Conservation (phyloP, 225 moss, liverwort and hornwort genomes). For the Marchantia polymorpha region DNA sequence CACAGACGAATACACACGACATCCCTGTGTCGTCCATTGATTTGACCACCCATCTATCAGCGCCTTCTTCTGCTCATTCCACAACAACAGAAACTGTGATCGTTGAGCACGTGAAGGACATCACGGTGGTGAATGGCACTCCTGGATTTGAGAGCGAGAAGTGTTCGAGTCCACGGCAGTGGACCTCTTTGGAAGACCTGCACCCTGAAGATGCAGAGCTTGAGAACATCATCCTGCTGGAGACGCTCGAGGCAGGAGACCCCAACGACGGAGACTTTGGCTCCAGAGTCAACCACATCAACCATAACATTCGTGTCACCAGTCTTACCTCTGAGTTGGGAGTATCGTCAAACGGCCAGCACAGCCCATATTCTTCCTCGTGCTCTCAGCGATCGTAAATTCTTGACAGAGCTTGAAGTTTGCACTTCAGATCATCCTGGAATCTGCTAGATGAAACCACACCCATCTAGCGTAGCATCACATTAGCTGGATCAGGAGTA, state of each 20-base stretch:
- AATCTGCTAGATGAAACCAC: neutral
- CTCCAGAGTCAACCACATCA: slow-evolving; percentile 1
- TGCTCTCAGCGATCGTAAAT: neutral
- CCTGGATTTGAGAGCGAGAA: neutral
- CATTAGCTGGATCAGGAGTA: slow-evolving; percentile 9
- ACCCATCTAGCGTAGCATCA: neutral
- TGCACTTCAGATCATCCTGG: neutral
- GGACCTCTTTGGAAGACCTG: slow-evolving; percentile 1
- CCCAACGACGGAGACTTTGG: neutral
- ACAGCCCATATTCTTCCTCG: slow-evolving; percentile 5
- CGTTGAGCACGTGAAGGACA: slow-evolving; percentile 21
- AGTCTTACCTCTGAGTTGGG: slow-evolving; percentile 15
- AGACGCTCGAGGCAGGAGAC: slow-evolving; percentile 5
- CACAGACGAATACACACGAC: slow-evolving; percentile 2
- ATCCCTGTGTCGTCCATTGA: slow-evolving; percentile 12
- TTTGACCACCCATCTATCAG: neutral
- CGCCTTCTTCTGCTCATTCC: slow-evolving; percentile 14
- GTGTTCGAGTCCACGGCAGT: slow-evolving; percentile 2
- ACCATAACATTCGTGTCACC: slow-evolving; percentile 9
- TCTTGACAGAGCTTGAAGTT: neutral
- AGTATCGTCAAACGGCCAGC: slow-evolving; percentile 11
- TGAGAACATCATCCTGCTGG: slow-evolving; percentile 23
- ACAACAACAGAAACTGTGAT: neutral
- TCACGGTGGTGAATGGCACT: slow-evolving; percentile 24
- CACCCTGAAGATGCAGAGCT: slow-evolving; percentile 18